Evolutionary conservation across 2,329 filamentous ascomycete genomes (phyloP).

Genomic region (Xylariaceae sp.): DNA sequence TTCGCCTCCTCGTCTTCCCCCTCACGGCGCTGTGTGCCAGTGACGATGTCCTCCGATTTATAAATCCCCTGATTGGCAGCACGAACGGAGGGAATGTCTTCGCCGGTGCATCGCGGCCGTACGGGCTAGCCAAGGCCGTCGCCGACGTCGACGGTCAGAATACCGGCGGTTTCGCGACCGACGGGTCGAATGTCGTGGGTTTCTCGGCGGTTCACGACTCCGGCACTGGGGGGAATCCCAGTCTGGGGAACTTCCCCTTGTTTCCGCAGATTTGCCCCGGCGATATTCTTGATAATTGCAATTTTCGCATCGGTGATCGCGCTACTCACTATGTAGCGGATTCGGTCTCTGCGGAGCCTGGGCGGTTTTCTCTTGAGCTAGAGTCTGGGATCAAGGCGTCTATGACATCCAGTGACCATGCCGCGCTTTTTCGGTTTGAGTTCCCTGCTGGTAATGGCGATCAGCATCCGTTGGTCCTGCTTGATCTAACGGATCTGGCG

Average conservation of each 20-base stretch:
- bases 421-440: conserved; percentile 58
- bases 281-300: conserved; percentile 53
- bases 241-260: conserved; percentile 44
- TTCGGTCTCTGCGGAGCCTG: conserved; percentile 46
- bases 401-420: conserved; percentile 58
- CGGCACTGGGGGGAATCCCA: conserved; percentile 43
- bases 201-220: conserved; percentile 47
- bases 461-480: conserved; percentile 48
- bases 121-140: conserved; percentile 54
- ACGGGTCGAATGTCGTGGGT: conserved; percentile 46
- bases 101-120: conserved; percentile 51
- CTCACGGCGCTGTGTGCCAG: conserved; percentile 12
- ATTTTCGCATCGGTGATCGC: conserved; percentile 48
- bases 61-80: conserved; percentile 52
- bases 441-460: conserved; percentile 40
- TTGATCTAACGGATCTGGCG: conserved; percentile 59
- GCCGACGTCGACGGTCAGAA: conserved; percentile 48
- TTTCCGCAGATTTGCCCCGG: conserved; percentile 42
- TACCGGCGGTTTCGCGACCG: conserved; percentile 44
- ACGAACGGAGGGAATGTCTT: conserved; percentile 56
- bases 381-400: conserved; percentile 51
- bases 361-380: conserved; percentile 56
- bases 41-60: conserved; percentile 27
- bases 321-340: conserved; percentile 38
- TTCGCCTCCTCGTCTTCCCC: conserved; percentile 15